phyloP scores from a whole-genome alignment of 176 grass and related monocot genomes.

The Oryza meyeriana region DNA sequence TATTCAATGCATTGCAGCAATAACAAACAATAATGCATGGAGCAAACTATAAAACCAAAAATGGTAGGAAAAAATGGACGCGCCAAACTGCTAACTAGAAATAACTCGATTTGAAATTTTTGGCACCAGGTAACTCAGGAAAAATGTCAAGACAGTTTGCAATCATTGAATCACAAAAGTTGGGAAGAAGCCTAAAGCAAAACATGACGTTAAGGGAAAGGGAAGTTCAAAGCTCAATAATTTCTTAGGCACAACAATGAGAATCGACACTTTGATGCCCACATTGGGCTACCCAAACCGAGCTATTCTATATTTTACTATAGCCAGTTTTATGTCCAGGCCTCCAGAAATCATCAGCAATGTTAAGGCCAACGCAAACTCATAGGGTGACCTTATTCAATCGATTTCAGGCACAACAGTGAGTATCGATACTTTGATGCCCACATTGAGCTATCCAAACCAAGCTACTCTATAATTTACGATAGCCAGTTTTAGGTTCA shows the following conservation, averaged over 20 bases:
- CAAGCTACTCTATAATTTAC: not conserved
- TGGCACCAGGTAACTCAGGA: not conserved
- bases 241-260: not conserved
- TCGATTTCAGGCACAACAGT: not conserved
- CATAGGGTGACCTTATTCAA: not conserved
- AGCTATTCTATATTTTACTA: not conserved
- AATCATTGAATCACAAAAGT: not conserved
- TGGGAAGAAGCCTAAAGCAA: not conserved
- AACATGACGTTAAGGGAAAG: not conserved
- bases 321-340: not conserved
- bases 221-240: not conserved
- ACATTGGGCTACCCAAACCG: slow-evolving; percentile 5
- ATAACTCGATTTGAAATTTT: not conserved
- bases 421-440: not conserved
- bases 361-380: not conserved
- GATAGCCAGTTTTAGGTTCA: not conserved
- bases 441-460: not conserved
- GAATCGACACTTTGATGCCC: not conserved
- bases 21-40: not conserved
- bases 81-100: not conserved
- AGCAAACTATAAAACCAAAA: not conserved
- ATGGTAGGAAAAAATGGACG: not conserved
- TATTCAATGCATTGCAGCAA: not conserved
- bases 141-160: not conserved
- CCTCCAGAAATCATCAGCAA: slow-evolving; percentile 18